phyloP scores from a whole-genome alignment of 441 rosid genomes.

The Daphne laureola region DNA sequence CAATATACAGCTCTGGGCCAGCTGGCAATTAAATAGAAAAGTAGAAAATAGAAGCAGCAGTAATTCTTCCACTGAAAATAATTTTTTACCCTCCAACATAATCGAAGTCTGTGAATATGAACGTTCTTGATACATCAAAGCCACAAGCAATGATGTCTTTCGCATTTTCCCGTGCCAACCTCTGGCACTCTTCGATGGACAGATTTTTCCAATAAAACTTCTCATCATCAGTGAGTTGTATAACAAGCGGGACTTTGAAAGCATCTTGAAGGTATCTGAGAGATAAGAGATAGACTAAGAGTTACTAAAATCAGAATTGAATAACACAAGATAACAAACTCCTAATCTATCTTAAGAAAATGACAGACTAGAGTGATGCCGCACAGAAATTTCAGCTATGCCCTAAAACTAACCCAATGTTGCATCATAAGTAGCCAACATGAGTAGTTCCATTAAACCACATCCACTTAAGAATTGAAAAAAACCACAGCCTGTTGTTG shows the following conservation, averaged over 20 bases:
- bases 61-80: not conserved
- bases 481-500: no score
- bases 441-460: no score
- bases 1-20: no score
- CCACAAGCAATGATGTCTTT: conserved; percentile 95
- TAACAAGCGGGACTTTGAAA: conserved; percentile 83
- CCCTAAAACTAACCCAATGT: no score
- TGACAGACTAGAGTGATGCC: no score
- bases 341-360: no score
- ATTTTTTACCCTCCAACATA: conserved; percentile 81
- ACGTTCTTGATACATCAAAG: conserved; percentile 69
- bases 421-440: no score
- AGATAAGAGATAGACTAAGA: conserved; percentile 2
- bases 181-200: conserved; percentile 72
- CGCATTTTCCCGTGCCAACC: conserved; percentile 91
- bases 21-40: no score
- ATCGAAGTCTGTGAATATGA: conserved; percentile 83
- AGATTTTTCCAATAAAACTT: conserved; percentile 88
- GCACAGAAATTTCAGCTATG: no score
- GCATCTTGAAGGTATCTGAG: conserved; percentile 83
- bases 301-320: not conserved
- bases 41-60: no score
- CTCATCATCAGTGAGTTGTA: conserved; percentile 95
- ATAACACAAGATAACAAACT: not conserved
- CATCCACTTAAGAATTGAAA: no score